phyloP scores from a whole-genome alignment of 2,329 filamentous ascomycete species.

The Fusarium sp. region DNA sequence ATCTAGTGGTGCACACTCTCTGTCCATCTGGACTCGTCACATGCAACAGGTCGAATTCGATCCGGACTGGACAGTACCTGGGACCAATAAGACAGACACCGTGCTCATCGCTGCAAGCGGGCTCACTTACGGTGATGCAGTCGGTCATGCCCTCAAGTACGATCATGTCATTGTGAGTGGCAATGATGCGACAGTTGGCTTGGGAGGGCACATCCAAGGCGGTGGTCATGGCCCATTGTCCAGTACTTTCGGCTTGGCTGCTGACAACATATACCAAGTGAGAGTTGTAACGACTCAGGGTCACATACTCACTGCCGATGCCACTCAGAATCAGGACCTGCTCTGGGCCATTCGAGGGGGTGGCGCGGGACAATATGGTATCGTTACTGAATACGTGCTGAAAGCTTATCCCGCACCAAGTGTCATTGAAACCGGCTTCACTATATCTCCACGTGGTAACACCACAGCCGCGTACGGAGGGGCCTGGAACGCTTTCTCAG shows the following conservation, averaged over 20 bases:
- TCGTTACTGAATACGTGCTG: neutral
- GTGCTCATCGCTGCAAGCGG: neutral
- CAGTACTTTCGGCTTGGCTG: neutral
- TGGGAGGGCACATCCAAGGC: neutral
- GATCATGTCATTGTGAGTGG: neutral
- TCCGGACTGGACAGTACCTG: neutral
- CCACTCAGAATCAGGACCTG: neutral
- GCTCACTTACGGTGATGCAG: neutral
- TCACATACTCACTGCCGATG: neutral
- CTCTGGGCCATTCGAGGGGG: neutral
- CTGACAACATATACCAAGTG: neutral
- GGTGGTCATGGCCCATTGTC: neutral
- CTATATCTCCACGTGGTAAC: neutral
- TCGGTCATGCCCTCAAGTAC: neutral
- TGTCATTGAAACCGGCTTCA: neutral
- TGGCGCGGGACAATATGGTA: neutral
- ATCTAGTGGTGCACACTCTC: neutral
- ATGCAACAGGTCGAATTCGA: neutral
- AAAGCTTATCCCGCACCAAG: neutral
- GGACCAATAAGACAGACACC: neutral
- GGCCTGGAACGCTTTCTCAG: neutral
- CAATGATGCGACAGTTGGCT: neutral
- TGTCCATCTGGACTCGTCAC: neutral
- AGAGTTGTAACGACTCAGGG: neutral
- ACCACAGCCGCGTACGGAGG: neutral